Evolutionary conservation across 2,329 filamentous ascomycete genomes (phyloP), one percentile per base, ranked within the genome.

Genomic region (Penicillium sp.): DNA sequence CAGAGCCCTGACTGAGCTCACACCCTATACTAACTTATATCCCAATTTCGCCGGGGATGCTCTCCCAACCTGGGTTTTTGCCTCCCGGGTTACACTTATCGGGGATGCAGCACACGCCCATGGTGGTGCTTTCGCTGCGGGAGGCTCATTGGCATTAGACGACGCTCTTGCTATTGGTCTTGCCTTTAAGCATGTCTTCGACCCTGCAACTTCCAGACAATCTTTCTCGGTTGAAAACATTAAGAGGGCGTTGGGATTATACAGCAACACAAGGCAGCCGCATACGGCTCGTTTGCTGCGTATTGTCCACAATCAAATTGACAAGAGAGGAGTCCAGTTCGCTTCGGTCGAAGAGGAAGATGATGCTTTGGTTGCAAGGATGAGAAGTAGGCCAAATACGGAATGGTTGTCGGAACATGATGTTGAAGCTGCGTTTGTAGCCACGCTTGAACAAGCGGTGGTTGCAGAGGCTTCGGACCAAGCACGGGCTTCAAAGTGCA

Each of bases 401-500:
- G 66, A 59, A 13, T 80, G 77, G 78, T 67, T 80, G 24, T 74
- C 75, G 17, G 76, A 79, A 54, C 76, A 80, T 59, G 74, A 79
- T 59, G 76, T 79, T 7, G 67, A 73, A 45, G 56, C 57, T 8
- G 66, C 72, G 9, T 78, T 77, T 10, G 34, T 17, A 18, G 20
- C 34, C 18, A 24, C 34, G 9, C 34, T 39, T 24, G 34, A 39
- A 8, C 34, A 39, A 1, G 21, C 20, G 12, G 18, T n/a, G 12
- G 2, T n/a, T 1, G 18, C 12, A 39, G 17, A 39, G n/a, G 34
- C 10, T 23, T 24, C 34, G 3, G 34, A 39, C 23, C 18, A 39
- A 39, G 18, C 10, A 2, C 20, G 23, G 12, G 34, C 18, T 13
- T 39, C 21, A 7, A 15, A 24, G 21, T 9, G 17, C 6, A 39